These are phyloP conservation scores for Gossypium gossypioides DNA, from an alignment of 441 rosid species.

Conservation along the genomic window DNA sequence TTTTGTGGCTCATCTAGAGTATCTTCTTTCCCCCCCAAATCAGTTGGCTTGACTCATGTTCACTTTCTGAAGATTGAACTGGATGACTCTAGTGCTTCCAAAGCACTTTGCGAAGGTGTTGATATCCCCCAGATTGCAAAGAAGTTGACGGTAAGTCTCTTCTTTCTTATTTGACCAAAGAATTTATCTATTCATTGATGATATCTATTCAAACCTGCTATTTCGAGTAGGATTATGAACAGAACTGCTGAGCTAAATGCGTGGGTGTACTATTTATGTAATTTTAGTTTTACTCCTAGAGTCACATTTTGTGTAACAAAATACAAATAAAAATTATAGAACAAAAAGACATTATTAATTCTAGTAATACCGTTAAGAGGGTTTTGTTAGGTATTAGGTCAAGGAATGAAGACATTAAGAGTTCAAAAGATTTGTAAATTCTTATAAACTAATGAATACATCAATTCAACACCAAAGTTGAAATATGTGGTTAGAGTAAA, in stretches of 20 bases:
- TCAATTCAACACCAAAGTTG: background rate
- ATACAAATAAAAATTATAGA: background rate
- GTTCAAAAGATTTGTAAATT: background rate
- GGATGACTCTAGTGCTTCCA: slow-evolving; percentile 33
- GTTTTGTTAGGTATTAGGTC: background rate
- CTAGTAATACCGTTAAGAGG: background rate
- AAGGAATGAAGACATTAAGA: background rate
- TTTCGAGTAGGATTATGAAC: background rate
- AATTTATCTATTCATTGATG: slow-evolving; percentile 8
- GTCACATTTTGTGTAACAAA: background rate
- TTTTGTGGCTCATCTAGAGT: slow-evolving; percentile 32
- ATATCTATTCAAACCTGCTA: background rate
- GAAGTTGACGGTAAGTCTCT: slow-evolving; percentile 25
- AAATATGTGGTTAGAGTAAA: background rate
- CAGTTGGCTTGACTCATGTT: slow-evolving; percentile 27
- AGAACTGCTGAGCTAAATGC: background rate
- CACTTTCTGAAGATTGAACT: slow-evolving; percentile 46
- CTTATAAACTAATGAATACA: background rate
- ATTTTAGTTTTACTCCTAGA: background rate
- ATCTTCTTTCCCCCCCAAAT: slow-evolving; percentile 22
- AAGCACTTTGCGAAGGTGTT: slow-evolving; percentile 45
- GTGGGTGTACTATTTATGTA: background rate
- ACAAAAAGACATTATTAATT: background rate
- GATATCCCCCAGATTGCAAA: slow-evolving; percentile 23
- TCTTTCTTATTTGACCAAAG: slow-evolving; percentile 2